Base-by-base conservation (phyloP, 306 rosid species). In the Mimosa pudica region DNA sequence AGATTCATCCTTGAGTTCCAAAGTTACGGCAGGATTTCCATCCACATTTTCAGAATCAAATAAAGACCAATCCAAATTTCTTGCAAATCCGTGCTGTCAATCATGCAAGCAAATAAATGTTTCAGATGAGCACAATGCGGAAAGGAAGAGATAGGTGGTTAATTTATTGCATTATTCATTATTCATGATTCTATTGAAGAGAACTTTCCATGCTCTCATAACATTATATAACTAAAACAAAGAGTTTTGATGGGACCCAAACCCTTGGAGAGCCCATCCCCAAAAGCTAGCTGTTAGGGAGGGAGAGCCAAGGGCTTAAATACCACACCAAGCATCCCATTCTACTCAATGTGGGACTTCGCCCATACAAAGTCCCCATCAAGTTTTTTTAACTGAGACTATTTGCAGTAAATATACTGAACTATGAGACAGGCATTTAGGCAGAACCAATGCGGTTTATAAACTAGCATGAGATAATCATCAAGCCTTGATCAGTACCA, bases 41-140 rank as follows among this genome's bases (percentile, higher is more conserved):
- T 94, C 95, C 77, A 82, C 85, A 62, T 81, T 89, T 77, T 90
- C 94, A 51, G 96, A 90, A 83, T 89, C 90, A 73, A 83, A 77
- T 63, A 95, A 58, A 5, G 96, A 85, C 98, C 98, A 95, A 63
- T 95, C 97, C 84, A 92, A 0, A 82, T 95, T 95, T 82, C 98
- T 86, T 75, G 94, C 96, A 84, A 95, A 92, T 61, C 98, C 98
- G 77, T 95, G 98, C 98, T 92, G 86, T 80, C 58, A 80, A 86
- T 73, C 46, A 63, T 79, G 44, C 82, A 84, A 79, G 64, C 79
- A 84, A 79, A 78, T 20, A 82, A 70, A 84, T 44, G 5, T 54
- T 79, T 83, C 65, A 61, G 75, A 63, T 0, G 17, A 67, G 54
- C 11, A 76, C 8, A 80, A 20, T 8, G 38, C 45, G 5, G 33